Conservation (phyloP, 345 rosid genomes). For the Lepidium aucheri region DNA sequence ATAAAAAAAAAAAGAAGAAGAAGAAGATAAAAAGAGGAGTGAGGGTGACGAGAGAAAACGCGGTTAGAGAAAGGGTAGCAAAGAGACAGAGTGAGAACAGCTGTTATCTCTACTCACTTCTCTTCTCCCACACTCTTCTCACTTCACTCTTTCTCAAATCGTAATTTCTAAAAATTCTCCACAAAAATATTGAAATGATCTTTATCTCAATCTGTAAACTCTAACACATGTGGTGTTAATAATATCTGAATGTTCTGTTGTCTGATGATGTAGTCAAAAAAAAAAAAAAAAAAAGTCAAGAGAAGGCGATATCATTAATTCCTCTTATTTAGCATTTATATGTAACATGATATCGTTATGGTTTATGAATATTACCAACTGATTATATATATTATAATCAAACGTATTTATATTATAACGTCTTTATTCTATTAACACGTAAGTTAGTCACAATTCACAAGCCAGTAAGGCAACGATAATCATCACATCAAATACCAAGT, state of each 20-base stretch:
- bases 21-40: neutral
- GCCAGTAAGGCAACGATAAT: neutral
- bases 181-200: too few species aligned
- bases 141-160: slow-evolving; percentile 7
- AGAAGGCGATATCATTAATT: neutral
- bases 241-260: neutral
- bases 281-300: too few species aligned
- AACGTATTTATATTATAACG: neutral
- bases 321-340: neutral
- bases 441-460: neutral
- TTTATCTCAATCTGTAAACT: too few species aligned
- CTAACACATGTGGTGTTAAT: neutral
- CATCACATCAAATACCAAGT: neutral
- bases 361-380: neutral
- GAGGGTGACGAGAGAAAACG: slow-evolving; percentile 25
- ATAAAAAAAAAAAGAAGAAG: neutral
- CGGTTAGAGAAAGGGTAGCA: slow-evolving; percentile 20
- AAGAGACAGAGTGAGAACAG: slow-evolving; percentile 26
- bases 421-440: slow-evolving; percentile 14
- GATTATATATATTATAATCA: neutral
- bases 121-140: slow-evolving; percentile 19
- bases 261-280: neutral
- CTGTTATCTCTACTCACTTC: slow-evolving; percentile 23
- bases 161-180: too few species aligned
- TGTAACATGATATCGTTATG: neutral